Base-by-base conservation (phyloP, 257 asterid species). In the Solanum ahanhuiri region DNA sequence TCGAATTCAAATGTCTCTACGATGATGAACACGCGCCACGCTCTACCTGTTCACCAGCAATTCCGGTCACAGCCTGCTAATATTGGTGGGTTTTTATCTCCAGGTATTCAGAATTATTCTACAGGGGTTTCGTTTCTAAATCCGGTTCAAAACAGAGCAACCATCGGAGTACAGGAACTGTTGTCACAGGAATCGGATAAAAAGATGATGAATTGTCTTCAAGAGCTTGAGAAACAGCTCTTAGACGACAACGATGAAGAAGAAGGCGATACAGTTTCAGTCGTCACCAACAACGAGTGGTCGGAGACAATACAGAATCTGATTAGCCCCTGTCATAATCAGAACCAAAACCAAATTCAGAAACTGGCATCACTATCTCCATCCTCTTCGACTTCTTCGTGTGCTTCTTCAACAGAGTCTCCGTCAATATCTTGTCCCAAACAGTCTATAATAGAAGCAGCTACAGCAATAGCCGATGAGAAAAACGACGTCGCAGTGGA, bases 171-270 rank as follows among this genome's bases (percentile, higher is more conserved):
- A 25, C 79, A 43, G 81, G 89, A 87, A 79, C 10, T 71, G 60
- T 33, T 58, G 22, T 79, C 89, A 22, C 90, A 85, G 43, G 87
- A 88, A 22, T 79, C 92, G 85, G 93, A 95, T 70, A 90, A 90
- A 86, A 92, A 88, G 83, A 87, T 90, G 93, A 88, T 93, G 93
- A 90, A 91, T 79, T 87, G 86, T 82, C 91, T 96, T 12, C 96
- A 89, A 30, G 98, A 96, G 89, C 92, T 96, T 48, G 98, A 96
- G 35, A 94, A 96, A 67, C 91, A 96, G 90, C 94, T 96, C 7
- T 86, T 94, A 9, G 93, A 90, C 12, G 98, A 95, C 35, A 93
- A 91, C 76, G 97, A 93, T 4, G 94, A 92, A 9, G 87, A 45
- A 67, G 73, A 84, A 12, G 89, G 76, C 11, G 94, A 93, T 28